Evolutionary conservation across 306 rosid genomes (phyloP), one percentile per base, ranked within the genome.

Genomic region (Medicago lupulina): DNA sequence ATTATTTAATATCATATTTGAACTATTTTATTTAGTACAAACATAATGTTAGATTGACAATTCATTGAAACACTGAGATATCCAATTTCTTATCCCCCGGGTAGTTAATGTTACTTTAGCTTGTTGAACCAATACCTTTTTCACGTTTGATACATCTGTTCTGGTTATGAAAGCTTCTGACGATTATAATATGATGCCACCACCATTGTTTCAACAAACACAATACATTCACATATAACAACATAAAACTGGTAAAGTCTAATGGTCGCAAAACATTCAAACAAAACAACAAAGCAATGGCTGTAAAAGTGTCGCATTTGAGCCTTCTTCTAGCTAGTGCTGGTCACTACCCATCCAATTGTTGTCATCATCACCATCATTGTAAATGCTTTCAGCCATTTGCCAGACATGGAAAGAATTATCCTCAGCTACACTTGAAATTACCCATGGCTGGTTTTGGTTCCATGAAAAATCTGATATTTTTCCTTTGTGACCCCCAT

Each of bases 401-500:
- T 92, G 92, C 99, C 99, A 95, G 40, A 95, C 82, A 75, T 92
- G 97, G 83, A 92, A 78, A 58, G 93, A 85, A 68, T 92, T 95
- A 73, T 95, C 97, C 80, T 95, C 97, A 0, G 93, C 97, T 28
- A 92, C 99, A 63, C 97, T 95, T 31, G 99, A 82, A 71, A 95
- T 88, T 65, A 88, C 83, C 99, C 97, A 92, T 66, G 96, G 93
- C 79, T 73, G 88, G 21, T 90, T 53, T 74, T 54, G 80, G 86
- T 95, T 92, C 99, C 99, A 95, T 7, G 93, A 89, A 80, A 92
- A 90, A 77, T 95, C 99, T 13, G 99, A 92, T 77, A 95, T 92
- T 83, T 90, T 95, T 13, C 96, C 93, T 71, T 84, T 92, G 77
- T 95, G 99, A 64, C 99, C 97, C 14, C 91, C 97, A 2, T 95